phyloP scores from a whole-genome alignment of 331 rosid genomes.

The Cucumis variabilis region DNA sequence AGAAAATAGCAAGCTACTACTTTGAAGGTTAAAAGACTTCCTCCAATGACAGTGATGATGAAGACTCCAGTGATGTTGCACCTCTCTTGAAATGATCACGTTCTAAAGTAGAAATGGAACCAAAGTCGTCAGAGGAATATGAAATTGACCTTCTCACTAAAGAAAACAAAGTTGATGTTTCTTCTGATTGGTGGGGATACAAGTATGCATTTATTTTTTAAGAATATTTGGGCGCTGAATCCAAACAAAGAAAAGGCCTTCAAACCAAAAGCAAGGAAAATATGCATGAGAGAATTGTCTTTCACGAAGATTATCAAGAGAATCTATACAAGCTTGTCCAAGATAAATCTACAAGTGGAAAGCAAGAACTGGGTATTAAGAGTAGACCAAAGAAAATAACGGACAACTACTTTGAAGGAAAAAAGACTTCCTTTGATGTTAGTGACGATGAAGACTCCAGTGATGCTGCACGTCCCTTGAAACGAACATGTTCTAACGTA shows the following conservation, averaged over 20 bases:
- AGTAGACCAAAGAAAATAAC: conserved; percentile 82
- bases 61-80: no score
- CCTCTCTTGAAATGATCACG: no score
- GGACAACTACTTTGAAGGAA: no score
- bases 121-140: no score
- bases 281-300: conserved; percentile 62
- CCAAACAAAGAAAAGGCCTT: conserved; percentile 51
- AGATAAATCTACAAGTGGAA: conserved; percentile 94
- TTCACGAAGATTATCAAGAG: conserved; percentile 93
- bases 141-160: no score
- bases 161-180: conserved; percentile 51
- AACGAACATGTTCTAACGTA: conserved; percentile 37
- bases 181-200: conserved; percentile 94
- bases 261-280: conserved; percentile 41
- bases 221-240: conserved; percentile 90
- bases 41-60: no score
- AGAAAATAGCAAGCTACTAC: no score
- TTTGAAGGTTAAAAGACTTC: no score
- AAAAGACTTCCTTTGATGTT: no score
- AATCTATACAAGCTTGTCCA: conserved; percentile 91
- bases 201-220: conserved; percentile 79
- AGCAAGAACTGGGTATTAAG: conserved; percentile 93
- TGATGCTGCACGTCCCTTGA: no score
- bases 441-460: no score
- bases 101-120: no score